Conservation (phyloP, 2,329 filamentous ascomycete species). For the Myrmaecium sp. region DNA sequence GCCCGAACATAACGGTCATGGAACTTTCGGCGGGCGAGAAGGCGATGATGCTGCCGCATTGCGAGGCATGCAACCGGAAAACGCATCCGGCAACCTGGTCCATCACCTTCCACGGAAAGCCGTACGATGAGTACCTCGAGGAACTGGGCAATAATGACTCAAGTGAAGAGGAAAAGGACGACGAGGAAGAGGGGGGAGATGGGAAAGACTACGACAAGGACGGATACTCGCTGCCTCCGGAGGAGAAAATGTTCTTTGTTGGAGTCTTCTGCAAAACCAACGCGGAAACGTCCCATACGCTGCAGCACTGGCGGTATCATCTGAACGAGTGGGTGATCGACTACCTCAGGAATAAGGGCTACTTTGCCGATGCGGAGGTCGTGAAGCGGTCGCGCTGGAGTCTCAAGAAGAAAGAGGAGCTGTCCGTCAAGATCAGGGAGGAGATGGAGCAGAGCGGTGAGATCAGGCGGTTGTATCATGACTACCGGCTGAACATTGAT, state of each 20-base stretch:
- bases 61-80: constrained; percentile 54
- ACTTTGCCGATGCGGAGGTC: constrained; percentile 40
- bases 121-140: constrained; percentile 52
- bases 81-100: constrained; percentile 50
- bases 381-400: constrained; percentile 45
- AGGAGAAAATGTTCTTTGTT: constrained; percentile 32
- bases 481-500: constrained; percentile 48
- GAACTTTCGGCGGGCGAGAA: constrained; percentile 18
- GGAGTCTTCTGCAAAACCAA: constrained; percentile 43
- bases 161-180: constrained; percentile 16
- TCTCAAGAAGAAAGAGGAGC: constrained; percentile 38
- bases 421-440: constrained; percentile 47
- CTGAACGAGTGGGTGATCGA: constrained; percentile 56
- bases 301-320: constrained; percentile 60
- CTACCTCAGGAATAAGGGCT: constrained; percentile 40
- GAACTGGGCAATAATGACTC: constrained; percentile 32
- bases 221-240: constrained; percentile 28
- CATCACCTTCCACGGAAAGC: constrained; percentile 44
- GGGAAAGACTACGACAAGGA: constrained; percentile 31
- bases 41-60: constrained; percentile 21
- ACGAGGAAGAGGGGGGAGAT: constrained; percentile 17
- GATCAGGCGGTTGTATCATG: constrained; percentile 43
- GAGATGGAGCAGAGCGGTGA: constrained; percentile 43
- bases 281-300: constrained; percentile 51
- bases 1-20: constrained; percentile 43